Conservation (phyloP, 179 eudicot species). For the Beta macrorhiza region DNA sequence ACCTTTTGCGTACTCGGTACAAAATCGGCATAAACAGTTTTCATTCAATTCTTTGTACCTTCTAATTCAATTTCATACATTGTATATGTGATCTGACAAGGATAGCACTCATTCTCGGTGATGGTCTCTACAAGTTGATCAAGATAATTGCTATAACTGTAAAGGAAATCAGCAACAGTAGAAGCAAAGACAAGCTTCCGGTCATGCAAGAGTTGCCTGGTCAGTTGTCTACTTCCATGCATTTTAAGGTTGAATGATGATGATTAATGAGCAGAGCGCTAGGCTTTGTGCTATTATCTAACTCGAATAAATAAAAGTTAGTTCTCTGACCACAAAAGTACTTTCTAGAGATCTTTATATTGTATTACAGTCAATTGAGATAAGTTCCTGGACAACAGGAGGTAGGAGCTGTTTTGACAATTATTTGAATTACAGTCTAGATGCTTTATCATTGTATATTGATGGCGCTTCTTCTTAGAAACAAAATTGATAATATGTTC, state of each 20-base stretch:
- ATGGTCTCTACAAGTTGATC: conserved; percentile 89
- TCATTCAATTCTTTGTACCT: neutral
- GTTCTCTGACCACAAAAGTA: neutral
- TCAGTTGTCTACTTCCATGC: conserved; percentile 19
- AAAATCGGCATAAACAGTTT: no score
- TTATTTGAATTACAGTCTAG: neutral
- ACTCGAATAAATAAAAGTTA: neutral
- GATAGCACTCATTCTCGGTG: conserved; percentile 93
- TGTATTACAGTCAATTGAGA: no score
- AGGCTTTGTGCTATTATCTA: neutral
- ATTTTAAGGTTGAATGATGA: neutral
- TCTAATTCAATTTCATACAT: neutral
- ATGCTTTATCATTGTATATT: no score
- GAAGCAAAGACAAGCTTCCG: conserved; percentile 61
- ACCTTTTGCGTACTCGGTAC: no score
- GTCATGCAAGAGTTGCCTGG: conserved; percentile 55
- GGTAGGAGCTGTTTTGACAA: neutral
- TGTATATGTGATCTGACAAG: conserved; percentile 34
- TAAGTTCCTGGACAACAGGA: no score
- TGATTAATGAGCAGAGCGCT: neutral
- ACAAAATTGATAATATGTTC: no score
- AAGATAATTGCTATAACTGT: conserved; percentile 67
- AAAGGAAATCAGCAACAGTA: conserved; percentile 56
- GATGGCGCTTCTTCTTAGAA: no score
- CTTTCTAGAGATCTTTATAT: neutral